phyloP scores from a whole-genome alignment of 129 eudicot species.

The Lactuca saligna region DNA sequence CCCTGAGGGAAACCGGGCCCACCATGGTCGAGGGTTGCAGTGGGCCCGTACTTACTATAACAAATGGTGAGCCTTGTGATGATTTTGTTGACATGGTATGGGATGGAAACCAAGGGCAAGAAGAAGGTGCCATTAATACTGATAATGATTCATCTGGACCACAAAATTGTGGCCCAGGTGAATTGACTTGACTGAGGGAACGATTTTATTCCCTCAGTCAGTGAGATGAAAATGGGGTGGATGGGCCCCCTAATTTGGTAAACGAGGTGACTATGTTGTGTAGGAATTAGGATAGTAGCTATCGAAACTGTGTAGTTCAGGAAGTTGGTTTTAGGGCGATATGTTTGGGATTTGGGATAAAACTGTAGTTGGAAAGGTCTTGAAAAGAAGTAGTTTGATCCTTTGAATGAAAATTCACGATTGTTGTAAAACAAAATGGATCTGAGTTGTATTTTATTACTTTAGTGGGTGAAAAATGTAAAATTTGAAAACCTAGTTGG shows the following conservation, averaged over 20 bases:
- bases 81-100: conserved; percentile 49
- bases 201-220: background rate
- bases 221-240: background rate
- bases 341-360: too few species aligned
- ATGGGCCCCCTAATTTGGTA: conserved; percentile 13
- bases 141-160: background rate
- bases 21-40: conserved; percentile 27
- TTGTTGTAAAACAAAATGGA: too few species aligned
- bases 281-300: conserved; percentile 21
- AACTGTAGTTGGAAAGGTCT: too few species aligned
- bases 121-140: background rate
- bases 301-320: conserved; percentile 1
- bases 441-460: too few species aligned
- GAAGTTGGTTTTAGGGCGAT: too few species aligned
- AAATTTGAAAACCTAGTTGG: too few species aligned
- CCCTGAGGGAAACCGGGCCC: conserved; percentile 34
- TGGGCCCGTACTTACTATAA: conserved; percentile 40
- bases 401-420: too few species aligned
- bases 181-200: background rate
- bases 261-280: background rate
- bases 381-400: too few species aligned
- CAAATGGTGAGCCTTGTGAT: conserved; percentile 41
- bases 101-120: conserved; percentile 31
- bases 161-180: conserved; percentile 2
- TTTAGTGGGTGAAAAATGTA: background rate